Conservation (phyloP, 176 grass and related monocot genomes). For the Aegilops longissima region DNA sequence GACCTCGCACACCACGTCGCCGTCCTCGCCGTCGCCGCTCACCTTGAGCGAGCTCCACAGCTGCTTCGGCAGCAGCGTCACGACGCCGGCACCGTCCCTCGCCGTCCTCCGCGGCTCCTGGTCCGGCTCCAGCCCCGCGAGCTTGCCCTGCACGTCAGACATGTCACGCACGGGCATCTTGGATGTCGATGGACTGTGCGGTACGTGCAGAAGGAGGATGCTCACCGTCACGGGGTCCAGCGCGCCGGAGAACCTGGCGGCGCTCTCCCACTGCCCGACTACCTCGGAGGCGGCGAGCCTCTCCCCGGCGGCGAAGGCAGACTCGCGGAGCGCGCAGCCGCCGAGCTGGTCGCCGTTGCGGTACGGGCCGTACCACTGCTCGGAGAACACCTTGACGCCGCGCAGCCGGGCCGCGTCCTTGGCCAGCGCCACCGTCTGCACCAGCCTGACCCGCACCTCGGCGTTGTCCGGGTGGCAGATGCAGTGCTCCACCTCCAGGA, state of each 20-base stretch:
- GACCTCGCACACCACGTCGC: conserved; percentile 64
- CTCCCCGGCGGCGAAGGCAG: conserved; percentile 65
- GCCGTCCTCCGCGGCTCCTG: conserved; percentile 26
- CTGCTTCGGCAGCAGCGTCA: conserved; percentile 68
- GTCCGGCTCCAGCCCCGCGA: conserved; percentile 39
- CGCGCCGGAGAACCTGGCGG: conserved; percentile 42
- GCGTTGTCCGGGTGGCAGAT: conserved; percentile 47
- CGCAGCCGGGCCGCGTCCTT: conserved; percentile 50
- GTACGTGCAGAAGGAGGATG: background rate
- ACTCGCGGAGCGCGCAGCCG: conserved; percentile 61
- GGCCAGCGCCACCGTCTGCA: conserved; percentile 56
- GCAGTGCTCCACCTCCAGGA: conserved; percentile 85
- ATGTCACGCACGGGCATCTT: background rate
- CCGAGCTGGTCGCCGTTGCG: conserved; percentile 86
- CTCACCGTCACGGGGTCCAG: conserved; percentile 45
- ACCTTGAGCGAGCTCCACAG: conserved; percentile 68
- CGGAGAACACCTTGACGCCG: conserved; percentile 72
- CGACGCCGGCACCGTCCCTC: conserved; percentile 46
- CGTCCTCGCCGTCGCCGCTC: conserved; percentile 32
- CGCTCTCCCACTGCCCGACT: conserved; percentile 47
- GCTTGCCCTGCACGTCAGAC: conserved; percentile 41
- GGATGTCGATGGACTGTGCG: too few relatives aligned
- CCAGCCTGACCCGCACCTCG: conserved; percentile 55
- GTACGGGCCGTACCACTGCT: conserved; percentile 86
- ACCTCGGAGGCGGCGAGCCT: conserved; percentile 50